phyloP scores from a whole-genome alignment of 2,329 filamentous ascomycete genomes.

The Penicillium sp. region DNA sequence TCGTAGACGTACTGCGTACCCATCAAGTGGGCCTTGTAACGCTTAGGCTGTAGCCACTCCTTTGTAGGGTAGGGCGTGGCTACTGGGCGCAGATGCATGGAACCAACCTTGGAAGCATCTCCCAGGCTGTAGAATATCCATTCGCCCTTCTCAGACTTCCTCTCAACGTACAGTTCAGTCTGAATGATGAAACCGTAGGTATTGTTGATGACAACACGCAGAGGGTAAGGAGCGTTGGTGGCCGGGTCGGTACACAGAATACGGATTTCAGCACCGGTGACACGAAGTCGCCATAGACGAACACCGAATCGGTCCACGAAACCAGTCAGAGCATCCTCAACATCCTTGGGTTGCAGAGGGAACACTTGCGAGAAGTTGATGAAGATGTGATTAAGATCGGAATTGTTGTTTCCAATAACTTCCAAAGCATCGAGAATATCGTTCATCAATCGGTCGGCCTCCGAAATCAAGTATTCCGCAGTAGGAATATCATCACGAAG shows the following conservation, averaged over 20 bases:
- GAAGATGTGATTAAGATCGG: slow-evolving; percentile 99
- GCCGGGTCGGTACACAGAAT: slow-evolving; percentile 92
- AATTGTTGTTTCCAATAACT: slow-evolving; percentile 98
- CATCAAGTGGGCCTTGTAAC: slow-evolving; percentile 99
- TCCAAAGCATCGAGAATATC: slow-evolving; percentile 97
- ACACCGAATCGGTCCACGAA: slow-evolving; percentile 96
- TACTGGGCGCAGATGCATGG: slow-evolving; percentile 89
- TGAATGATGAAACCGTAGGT: slow-evolving; percentile 97
- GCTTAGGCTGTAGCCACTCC: slow-evolving; percentile 97
- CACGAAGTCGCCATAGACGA: slow-evolving; percentile 91
- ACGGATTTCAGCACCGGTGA: slow-evolving; percentile 95
- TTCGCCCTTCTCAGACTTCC: slow-evolving; percentile 95
- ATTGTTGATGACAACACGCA: slow-evolving; percentile 96
- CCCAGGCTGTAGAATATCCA: slow-evolving; percentile 99
- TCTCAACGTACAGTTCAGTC: slow-evolving; percentile 95
- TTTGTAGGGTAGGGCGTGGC: slow-evolving; percentile 94
- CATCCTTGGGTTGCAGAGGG: slow-evolving; percentile 81
- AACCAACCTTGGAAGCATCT: slow-evolving; percentile 88
- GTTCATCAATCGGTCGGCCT: slow-evolving; percentile 93
- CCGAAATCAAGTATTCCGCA: slow-evolving; percentile 96
- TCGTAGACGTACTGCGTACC: slow-evolving; percentile 99
- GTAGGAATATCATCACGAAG: slow-evolving; percentile 96
- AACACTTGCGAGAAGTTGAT: slow-evolving; percentile 99
- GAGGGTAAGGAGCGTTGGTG: slow-evolving; percentile 80
- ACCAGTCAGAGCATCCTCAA: slow-evolving; percentile 86